Base-by-base conservation (phyloP, 2,329 filamentous ascomycete species). In the Alternaria sp. region DNA sequence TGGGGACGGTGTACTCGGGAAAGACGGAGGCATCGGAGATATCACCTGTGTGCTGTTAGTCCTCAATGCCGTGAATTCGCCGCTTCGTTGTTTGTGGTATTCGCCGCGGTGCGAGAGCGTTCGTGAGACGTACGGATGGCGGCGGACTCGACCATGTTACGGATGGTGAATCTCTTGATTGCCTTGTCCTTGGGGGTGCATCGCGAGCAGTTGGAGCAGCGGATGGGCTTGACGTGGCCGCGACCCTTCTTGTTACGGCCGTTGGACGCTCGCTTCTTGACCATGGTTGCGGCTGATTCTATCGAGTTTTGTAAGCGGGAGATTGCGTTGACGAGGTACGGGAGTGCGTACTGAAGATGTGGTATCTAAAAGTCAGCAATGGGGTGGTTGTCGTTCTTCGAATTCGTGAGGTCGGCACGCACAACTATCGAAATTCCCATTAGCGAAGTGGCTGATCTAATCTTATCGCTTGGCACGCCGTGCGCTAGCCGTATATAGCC, bases 101-200 rank as follows among this genome's bases (percentile, higher is more conserved):
- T 7, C 37, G 49, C 28, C 41, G 31, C 23, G 21, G 48, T 54
- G 36, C 40, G 48, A 28, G 56, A 29, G 63, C 36, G 51, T 17
- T 52, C 42, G 59, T 59, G 59, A 58, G 60, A 92, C 93, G 79
- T 93, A 98, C 96, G 95, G 83, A 99, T 98, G 80, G 95, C 95
- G 80, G 96, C 95, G 79, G 93, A 97, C 86, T 99, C 95, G 74
- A 99, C 95, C 95, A 99, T 99, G 91, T 99, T 98, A 83, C 95
- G 91, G 88, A 99, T 91, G 85, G 95, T 99, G 88, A 99, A 99
- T 85, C 95, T 89, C 93, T 99, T 99, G 89, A 99, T 98, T 75
- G 96, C 95, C 92, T 99, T 99, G 81, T 99, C 95, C 90, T 99
- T 99, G 82, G 93, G 93, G 63, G 91, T 96, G 82, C 80, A 89